Evolutionary conservation across 768 basidiomycete species (phyloP).

Genomic region (Pisolithus tinctorius): DNA sequence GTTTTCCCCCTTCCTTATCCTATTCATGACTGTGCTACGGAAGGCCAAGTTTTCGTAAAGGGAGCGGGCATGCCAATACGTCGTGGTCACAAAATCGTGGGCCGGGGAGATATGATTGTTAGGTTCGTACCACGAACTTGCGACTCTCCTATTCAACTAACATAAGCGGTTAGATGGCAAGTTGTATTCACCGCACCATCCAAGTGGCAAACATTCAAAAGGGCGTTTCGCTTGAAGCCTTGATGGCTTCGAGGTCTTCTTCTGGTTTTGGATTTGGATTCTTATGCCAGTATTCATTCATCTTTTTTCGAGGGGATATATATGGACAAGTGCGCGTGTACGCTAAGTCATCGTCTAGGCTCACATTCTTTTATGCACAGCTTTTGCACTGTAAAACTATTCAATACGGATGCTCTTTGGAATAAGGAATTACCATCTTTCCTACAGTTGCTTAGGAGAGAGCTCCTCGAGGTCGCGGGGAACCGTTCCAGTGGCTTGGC

Average conservation of each 20-base stretch:
- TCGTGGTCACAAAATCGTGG: constrained; percentile 43
- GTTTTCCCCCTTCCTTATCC: constrained; percentile 47
- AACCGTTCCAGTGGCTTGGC: no score
- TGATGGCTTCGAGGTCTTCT: constrained; percentile 12
- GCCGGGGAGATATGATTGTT: constrained; percentile 57
- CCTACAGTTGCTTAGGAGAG: no score
- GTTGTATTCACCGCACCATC: constrained; percentile 25
- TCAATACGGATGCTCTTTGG: constrained; percentile 7
- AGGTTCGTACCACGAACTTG: constrained; percentile 31
- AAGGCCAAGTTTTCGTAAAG: constrained; percentile 43
- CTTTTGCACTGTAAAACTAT: constrained; percentile 25
- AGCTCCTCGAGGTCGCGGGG: background rate
- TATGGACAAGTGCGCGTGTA: constrained; percentile 12
- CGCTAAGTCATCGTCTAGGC: constrained; percentile 3
- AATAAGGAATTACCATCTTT: background rate
- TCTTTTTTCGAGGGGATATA: constrained; percentile 10
- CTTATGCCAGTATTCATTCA: constrained; percentile 16
- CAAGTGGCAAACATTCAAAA: constrained; percentile 28
- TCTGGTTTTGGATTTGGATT: background rate
- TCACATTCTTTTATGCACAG: constrained; percentile 4
- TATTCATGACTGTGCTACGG: constrained; percentile 39
- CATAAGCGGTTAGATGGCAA: constrained; percentile 19
- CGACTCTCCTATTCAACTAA: background rate
- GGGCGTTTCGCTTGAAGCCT: constrained; percentile 18
- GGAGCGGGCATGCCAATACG: constrained; percentile 68